A percentile compares a stretch with the other conserved stretches of the same genome.
Conservation (phyloP, 139 green algal species). For the Yamagishiella unicocca region DNA sequence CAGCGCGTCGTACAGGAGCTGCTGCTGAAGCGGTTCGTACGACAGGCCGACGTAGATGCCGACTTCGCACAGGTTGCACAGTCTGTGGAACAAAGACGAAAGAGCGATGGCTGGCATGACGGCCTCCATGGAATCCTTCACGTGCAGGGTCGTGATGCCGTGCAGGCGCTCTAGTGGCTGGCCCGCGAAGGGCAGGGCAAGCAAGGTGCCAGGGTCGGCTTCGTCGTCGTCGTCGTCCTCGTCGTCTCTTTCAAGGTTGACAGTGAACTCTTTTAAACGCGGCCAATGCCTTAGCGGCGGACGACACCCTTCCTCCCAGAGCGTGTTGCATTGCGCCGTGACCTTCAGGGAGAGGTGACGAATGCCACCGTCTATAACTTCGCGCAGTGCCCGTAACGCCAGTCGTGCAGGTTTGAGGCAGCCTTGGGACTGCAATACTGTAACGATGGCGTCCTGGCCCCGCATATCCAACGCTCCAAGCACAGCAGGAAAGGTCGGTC, state of each 20-base stretch:
- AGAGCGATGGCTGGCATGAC: not conserved
- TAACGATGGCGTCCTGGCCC: not conserved
- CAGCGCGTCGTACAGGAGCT: not conserved
- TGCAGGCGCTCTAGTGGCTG: not conserved
- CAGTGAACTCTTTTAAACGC: not conserved
- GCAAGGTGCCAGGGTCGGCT: not conserved
- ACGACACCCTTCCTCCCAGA: not conserved
- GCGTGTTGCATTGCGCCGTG: too few species aligned
- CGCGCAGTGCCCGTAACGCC: not conserved
- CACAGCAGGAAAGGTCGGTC: not conserved
- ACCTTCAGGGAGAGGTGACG: not conserved
- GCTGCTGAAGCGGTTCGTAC: not conserved
- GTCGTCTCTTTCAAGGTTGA: not conserved
- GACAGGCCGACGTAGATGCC: not conserved
- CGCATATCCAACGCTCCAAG: not conserved
- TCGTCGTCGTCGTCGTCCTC: too few species aligned
- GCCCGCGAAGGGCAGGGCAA: not conserved
- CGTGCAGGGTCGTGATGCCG: not conserved
- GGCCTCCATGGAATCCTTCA: not conserved
- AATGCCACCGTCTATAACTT: not conserved
- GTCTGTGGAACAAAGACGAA: not conserved
- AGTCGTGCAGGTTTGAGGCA: not conserved
- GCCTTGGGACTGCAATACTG: not conserved
- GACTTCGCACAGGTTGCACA: not conserved
- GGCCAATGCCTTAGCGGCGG: not conserved